Evolutionary conservation across 768 basidiomycete genomes (phyloP).

Genomic region (Boletus patriciae): DNA sequence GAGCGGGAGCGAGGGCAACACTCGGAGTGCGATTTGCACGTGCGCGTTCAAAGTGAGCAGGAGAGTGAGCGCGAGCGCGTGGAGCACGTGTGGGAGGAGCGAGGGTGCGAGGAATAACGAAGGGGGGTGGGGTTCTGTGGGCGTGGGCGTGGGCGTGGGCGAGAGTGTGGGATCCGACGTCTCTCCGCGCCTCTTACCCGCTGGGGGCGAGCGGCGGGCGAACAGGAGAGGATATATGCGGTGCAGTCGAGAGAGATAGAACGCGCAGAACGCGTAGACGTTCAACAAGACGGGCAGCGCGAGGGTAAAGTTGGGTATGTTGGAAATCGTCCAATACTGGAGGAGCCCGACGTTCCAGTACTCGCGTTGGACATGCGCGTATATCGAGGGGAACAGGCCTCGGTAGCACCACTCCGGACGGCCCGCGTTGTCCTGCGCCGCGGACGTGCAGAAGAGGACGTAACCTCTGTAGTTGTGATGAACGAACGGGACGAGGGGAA

Average conservation of each 20-base stretch:
- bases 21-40: slow-evolving; percentile 82
- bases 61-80: slow-evolving; percentile 60
- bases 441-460: slow-evolving; percentile 55
- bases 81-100: slow-evolving; percentile 71
- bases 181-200: background rate
- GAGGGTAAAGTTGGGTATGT: slow-evolving; percentile 88
- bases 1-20: slow-evolving; percentile 73
- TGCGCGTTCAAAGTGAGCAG: slow-evolving; percentile 79
- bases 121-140: background rate
- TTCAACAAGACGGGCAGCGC: slow-evolving; percentile 66
- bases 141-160: background rate
- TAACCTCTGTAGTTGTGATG: slow-evolving; percentile 72
- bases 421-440: background rate
- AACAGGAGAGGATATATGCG: slow-evolving; percentile 2
- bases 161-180: background rate
- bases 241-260: slow-evolving; percentile 22
- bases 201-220: background rate
- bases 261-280: slow-evolving; percentile 37
- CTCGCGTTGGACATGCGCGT: slow-evolving; percentile 72
- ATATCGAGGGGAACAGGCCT: slow-evolving; percentile 62
- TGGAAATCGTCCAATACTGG: slow-evolving; percentile 78
- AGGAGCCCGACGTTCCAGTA: slow-evolving; percentile 91
- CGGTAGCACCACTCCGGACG: slow-evolving; percentile 62
- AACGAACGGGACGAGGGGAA: slow-evolving; percentile 66
- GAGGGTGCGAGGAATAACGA: slow-evolving; percentile 41